phyloP scores from a whole-genome alignment of 805 yeast genomes.

The Metschnikowia hibisci region DNA sequence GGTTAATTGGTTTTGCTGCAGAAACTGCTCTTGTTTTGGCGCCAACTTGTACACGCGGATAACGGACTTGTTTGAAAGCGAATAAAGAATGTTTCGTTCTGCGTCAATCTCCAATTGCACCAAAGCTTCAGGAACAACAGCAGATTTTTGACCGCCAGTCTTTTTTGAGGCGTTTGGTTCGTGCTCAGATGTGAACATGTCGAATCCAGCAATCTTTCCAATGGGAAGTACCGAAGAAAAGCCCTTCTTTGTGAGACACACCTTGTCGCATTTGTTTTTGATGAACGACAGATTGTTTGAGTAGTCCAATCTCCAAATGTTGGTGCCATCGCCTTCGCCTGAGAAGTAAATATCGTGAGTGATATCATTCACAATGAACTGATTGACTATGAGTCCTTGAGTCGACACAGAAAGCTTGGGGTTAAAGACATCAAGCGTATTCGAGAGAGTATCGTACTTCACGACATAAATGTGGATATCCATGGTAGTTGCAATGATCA shows the following conservation, averaged over 20 bases:
- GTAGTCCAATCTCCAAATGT: constrained; percentile 86
- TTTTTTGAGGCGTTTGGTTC: constrained; percentile 14
- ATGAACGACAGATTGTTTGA: constrained; percentile 84
- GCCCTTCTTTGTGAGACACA: constrained; percentile 72
- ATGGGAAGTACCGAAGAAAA: constrained; percentile 36
- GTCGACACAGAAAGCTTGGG: constrained; percentile 78
- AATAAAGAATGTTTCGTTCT: constrained; percentile 70
- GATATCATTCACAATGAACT: constrained; percentile 52
- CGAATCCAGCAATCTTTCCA: constrained; percentile 32
- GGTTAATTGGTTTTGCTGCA: constrained; percentile 35
- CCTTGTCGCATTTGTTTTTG: constrained; percentile 74
- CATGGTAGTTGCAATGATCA: constrained; percentile 75
- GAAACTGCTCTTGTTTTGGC: constrained; percentile 37
- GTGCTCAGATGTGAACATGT: constrained; percentile 24
- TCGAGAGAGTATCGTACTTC: constrained; percentile 42
- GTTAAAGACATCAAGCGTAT: constrained; percentile 65
- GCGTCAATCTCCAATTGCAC: constrained; percentile 68
- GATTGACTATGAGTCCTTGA: constrained; percentile 70
- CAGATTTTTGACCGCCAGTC: constrained; percentile 6
- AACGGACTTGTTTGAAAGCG: constrained; percentile 77
- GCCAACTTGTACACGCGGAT: constrained; percentile 71
- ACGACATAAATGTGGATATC: constrained; percentile 77
- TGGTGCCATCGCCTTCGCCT: constrained; percentile 71
- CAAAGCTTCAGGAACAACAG: constrained; percentile 50
- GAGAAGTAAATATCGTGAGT: constrained; percentile 82